phyloP scores from a whole-genome alignment of 495 filamentous ascomycete genomes.

The Viridothelium virens region DNA sequence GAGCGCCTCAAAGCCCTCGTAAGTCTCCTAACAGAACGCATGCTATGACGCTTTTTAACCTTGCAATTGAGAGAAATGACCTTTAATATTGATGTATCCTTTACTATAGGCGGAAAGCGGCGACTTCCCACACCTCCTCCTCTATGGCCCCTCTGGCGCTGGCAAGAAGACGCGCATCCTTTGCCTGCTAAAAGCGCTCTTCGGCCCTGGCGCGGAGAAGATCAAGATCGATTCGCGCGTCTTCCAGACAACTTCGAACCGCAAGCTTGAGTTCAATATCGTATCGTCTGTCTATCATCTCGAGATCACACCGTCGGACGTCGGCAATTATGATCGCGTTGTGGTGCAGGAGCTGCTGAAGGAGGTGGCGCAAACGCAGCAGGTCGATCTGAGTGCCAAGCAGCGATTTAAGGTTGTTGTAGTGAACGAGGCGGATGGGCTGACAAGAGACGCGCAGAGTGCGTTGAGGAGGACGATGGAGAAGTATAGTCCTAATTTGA shows the following conservation, averaged over 20 bases:
- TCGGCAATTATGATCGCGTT: conserved; percentile 93
- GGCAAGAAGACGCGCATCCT: conserved; percentile 97
- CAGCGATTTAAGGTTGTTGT: conserved; percentile 97
- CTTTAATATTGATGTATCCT: conserved; percentile 14
- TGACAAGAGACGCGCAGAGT: conserved; percentile 91
- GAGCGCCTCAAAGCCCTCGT: conserved; percentile 80
- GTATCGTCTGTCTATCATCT: conserved; percentile 93
- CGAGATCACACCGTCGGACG: conserved; percentile 94
- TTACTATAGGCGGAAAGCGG: conserved; percentile 76
- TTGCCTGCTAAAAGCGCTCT: conserved; percentile 50
- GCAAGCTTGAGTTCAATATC: conserved; percentile 98
- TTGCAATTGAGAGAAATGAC: background rate
- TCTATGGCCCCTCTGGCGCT: conserved; percentile 92
- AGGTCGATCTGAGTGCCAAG: conserved; percentile 80
- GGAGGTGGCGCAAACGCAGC: conserved; percentile 96
- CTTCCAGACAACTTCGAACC: conserved; percentile 90
- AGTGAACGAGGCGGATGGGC: conserved; percentile 97
- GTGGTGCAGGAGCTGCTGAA: conserved; percentile 93
- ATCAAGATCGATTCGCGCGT: conserved; percentile 57
- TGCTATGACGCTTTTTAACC: conserved; percentile 10
- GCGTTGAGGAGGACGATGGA: conserved; percentile 95
- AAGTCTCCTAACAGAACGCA: conserved; percentile 29
- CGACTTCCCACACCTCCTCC: conserved; percentile 92
- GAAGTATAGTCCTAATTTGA: conserved; percentile 92
- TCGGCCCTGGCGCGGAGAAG: conserved; percentile 34